These are phyloP conservation scores for Aphanomyces stellatus DNA, from an alignment of 352 stramenopile genomes.

Conservation along the genomic window DNA sequence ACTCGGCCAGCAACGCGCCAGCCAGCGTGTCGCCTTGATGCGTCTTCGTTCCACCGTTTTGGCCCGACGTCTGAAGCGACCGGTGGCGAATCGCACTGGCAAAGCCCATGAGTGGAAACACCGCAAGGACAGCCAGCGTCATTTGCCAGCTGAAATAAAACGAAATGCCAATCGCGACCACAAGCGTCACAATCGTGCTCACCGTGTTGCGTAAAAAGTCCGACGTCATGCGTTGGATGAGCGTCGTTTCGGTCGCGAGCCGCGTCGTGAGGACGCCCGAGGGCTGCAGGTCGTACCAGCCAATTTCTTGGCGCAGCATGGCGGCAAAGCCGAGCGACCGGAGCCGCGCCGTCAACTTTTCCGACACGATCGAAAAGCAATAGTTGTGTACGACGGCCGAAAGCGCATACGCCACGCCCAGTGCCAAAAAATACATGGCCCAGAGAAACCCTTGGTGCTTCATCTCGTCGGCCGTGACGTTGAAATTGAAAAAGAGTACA, in stretches of 20 bases:
- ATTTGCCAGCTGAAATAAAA: slow-evolving; percentile 58
- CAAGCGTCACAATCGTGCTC: slow-evolving; percentile 27
- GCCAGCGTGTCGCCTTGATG: slow-evolving; percentile 11
- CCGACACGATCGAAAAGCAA: slow-evolving; percentile 28
- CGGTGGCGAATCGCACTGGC: slow-evolving; percentile 18
- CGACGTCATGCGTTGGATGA: slow-evolving; percentile 22
- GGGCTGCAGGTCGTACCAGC: slow-evolving; percentile 19
- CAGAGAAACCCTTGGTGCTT: not conserved
- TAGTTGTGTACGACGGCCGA: slow-evolving; percentile 38
- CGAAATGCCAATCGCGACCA: slow-evolving; percentile 29
- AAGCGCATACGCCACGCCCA: slow-evolving; percentile 31
- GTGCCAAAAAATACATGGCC: slow-evolving; percentile 29
- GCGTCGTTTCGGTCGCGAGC: slow-evolving; percentile 20
- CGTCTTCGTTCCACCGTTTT: slow-evolving; percentile 24
- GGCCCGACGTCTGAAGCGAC: slow-evolving; percentile 19
- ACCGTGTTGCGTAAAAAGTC: slow-evolving; percentile 29
- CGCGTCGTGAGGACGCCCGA: slow-evolving; percentile 20
- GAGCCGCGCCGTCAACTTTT: slow-evolving; percentile 18
- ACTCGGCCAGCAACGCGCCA: slow-evolving; percentile 9
- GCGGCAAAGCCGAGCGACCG: slow-evolving; percentile 11
- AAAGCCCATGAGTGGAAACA: slow-evolving; percentile 23
- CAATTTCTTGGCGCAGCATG: slow-evolving; percentile 30
- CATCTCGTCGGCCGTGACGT: slow-evolving; percentile 15
- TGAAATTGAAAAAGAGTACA: slow-evolving; percentile 30
- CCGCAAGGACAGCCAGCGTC: slow-evolving; percentile 35